Evolutionary conservation across 208 protist species (phyloP), one percentile per base, ranked within the genome.

Genomic region (Wallacemonas sp.): DNA sequence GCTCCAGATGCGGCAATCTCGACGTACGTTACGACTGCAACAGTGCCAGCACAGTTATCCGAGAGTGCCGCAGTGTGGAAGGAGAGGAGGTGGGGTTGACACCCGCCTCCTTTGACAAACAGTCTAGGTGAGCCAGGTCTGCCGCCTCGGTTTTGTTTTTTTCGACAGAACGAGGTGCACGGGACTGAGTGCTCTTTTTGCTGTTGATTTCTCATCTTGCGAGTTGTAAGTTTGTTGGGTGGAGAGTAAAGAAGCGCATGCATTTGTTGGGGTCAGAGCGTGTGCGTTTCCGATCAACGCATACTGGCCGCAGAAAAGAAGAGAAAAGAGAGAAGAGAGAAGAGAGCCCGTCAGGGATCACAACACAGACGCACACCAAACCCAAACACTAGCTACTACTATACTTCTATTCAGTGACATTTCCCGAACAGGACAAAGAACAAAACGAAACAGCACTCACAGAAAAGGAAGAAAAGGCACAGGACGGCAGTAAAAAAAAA

Each of bases 341-440:
- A 41, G 36, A 41, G 36, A 14, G 36, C 9, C 6, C 36, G 36
- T 41, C n/a, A n/a, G n/a, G n/a, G n/a, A 24, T 28, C 51, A 14
- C 38, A 54, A 17, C 44, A 62, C 2, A 26, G 26, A 24, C 17
- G 22, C 39, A 51, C 36, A 31, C 42, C 42, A 49, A 62, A 30
- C 33, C 42, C 42, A 49, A 62, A 30, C 33, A 62, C 34, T 55
- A 69, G 19, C 41, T 34, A 69, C 28, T 44, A 62, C 63, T 41
- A 45, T 34, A 34, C 24, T 45, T 28, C 44, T 71, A 39, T 22
- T 66, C 31, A 71, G 66, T 31, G 56, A 26, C 51, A 41, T 9
- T 60, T 38, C 41, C 9, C 36, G 9, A 51, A 14, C 30, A 53
- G 59, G 54, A 62, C 45, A 64, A 47, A 55, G 47, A 64, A 58